phyloP scores from a whole-genome alignment of 495 filamentous ascomycete species.

The Podospora bellae-mahoneyi region DNA sequence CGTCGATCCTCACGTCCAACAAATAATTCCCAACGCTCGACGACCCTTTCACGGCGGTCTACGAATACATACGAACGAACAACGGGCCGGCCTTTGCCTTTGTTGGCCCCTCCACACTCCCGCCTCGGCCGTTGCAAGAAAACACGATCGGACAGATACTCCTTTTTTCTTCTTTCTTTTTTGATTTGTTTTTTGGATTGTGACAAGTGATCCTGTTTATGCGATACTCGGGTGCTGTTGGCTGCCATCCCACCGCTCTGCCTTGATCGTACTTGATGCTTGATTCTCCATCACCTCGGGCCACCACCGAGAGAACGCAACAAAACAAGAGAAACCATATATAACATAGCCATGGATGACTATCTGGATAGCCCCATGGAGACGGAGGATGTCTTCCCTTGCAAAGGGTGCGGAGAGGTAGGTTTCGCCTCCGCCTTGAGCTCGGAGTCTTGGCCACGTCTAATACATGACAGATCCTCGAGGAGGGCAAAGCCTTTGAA shows the following conservation, averaged over 20 bases:
- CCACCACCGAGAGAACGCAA: background rate
- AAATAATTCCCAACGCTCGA: background rate
- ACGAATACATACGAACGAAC: background rate
- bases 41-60: background rate
- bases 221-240: background rate
- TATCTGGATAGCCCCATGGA: slow-evolving; percentile 82
- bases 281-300: background rate
- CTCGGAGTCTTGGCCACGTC: background rate
- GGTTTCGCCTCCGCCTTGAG: slow-evolving; percentile 18
- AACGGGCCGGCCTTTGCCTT: background rate
- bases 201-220: background rate
- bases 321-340: background rate
- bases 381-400: slow-evolving; percentile 85
- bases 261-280: background rate
- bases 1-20: background rate
- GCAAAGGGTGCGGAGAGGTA: slow-evolving; percentile 98
- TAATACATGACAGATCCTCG: slow-evolving; percentile 61
- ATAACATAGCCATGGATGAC: slow-evolving; percentile 47
- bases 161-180: background rate
- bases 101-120: background rate
- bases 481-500: slow-evolving; percentile 98
- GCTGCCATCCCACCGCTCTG: background rate
- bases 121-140: background rate
- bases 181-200: background rate
- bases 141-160: background rate